Evolutionary conservation across 495 filamentous ascomycete genomes (phyloP).

Genomic region (Bryoglossum gracile): DNA sequence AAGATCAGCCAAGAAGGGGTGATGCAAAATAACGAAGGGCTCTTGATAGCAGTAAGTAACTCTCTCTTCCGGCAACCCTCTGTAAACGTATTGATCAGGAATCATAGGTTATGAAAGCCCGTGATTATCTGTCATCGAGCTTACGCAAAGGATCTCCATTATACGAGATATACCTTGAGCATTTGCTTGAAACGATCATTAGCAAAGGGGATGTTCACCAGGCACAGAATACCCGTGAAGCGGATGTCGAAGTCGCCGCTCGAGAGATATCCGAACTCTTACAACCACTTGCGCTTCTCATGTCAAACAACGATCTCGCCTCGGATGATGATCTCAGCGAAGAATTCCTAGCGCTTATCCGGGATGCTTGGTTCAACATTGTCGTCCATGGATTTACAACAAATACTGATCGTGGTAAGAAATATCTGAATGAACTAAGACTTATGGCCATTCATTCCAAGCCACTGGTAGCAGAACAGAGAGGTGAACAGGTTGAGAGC

Average conservation of each 20-base stretch:
- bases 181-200: constrained; percentile 81
- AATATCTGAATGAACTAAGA: constrained; percentile 63
- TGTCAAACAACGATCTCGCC: constrained; percentile 47
- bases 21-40: constrained; percentile 50
- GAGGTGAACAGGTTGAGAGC: constrained; percentile 82
- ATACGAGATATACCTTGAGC: constrained; percentile 69
- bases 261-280: constrained; percentile 79
- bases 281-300: constrained; percentile 69
- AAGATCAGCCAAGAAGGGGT: constrained; percentile 64
- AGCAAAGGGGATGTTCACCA: constrained; percentile 74
- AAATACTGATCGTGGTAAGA: constrained; percentile 57
- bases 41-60: constrained; percentile 55
- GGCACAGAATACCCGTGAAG: constrained; percentile 53
- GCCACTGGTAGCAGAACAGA: constrained; percentile 74
- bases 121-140: constrained; percentile 63
- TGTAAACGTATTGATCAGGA: no score
- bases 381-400: constrained; percentile 86
- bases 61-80: no score
- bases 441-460: constrained; percentile 79
- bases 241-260: constrained; percentile 69
- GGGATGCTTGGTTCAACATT: constrained; percentile 97
- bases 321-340: constrained; percentile 46
- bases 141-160: constrained; percentile 60
- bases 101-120: constrained; percentile 66
- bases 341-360: constrained; percentile 59